Conservation (phyloP, 2,329 filamentous ascomycete species). For the Pyrenophora teres region DNA sequence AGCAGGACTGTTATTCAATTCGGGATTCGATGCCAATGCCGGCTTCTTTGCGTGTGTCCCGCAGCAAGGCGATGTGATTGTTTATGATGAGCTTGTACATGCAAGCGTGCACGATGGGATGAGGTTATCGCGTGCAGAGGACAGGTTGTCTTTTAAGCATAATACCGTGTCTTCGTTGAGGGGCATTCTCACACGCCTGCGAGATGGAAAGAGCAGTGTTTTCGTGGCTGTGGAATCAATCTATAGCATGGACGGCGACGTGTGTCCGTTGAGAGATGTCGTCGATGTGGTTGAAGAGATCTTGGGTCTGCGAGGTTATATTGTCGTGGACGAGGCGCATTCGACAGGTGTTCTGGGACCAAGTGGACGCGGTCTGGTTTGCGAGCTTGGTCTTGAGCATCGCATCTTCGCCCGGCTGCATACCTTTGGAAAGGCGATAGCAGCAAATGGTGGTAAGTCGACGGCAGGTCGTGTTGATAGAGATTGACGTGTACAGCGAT, state of each 20-base stretch:
- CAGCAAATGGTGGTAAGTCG: slow-evolving; percentile 68
- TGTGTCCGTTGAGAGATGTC: slow-evolving; percentile 67
- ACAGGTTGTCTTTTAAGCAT: slow-evolving; percentile 60
- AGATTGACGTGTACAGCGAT: slow-evolving; percentile 28
- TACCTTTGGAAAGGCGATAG: slow-evolving; percentile 71
- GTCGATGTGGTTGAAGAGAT: slow-evolving; percentile 61
- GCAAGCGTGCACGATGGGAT: slow-evolving; percentile 79
- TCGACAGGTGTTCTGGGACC: slow-evolving; percentile 65
- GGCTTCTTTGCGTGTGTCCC: slow-evolving; percentile 56
- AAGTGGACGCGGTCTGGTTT: slow-evolving; percentile 62
- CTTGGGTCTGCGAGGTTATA: slow-evolving; percentile 64
- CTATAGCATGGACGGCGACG: slow-evolving; percentile 85
- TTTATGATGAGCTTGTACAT: slow-evolving; percentile 76
- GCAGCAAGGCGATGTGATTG: slow-evolving; percentile 56
- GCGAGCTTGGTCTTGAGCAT: slow-evolving; percentile 56
- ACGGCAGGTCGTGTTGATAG: too few relatives aligned
- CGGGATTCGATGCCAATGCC: slow-evolving; percentile 56
- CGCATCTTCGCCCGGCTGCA: slow-evolving; percentile 64
- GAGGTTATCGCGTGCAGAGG: slow-evolving; percentile 63
- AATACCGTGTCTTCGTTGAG: slow-evolving; percentile 54
- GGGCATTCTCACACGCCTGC: slow-evolving; percentile 46
- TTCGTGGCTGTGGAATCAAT: slow-evolving; percentile 42
- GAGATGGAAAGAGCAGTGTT: slow-evolving; percentile 32
- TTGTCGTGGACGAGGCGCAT: slow-evolving; percentile 73
- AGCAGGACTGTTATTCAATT: slow-evolving; percentile 64